Base-by-base conservation (phyloP, 2,329 filamentous ascomycete genomes). In the Penicillium polonicum region DNA sequence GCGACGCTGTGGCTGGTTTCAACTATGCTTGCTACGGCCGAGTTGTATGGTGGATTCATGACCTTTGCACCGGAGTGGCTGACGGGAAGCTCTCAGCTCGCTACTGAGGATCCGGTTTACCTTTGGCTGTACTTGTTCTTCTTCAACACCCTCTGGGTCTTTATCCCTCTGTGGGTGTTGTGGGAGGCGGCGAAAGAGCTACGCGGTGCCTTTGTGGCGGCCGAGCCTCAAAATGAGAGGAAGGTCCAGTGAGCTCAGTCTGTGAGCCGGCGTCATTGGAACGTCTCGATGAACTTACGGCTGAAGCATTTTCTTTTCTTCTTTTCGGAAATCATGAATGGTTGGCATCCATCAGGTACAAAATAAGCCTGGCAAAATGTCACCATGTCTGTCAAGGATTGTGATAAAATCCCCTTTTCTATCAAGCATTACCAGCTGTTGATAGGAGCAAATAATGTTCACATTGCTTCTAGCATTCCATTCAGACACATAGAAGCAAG, bases 41-140 rank as follows among this genome's bases (percentile, higher is more conserved):
- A 88, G 72, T 73, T 88, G 43, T 88, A 88, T 73, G 85, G 85
- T 6, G 78, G 75, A 1, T 87, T 82, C 69, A 87, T 87, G 84
- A 87, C 85, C 0, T 88, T 88, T 70, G 82, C 80, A 41, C 85
- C 85, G 35, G 85, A 88, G 69, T 88, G 85, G 85, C 70, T 88
- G 63, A 83, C 78, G 3, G 85, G 83, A 0, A 83, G 76, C 46
- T 74, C 80, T 17, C 83, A 83, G 65, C 72, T 88, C 55, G 81
- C 84, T 60, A 84, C 81, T 0, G 78, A 78, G 31, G 85, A 86
- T 60, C 83, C 80, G 62, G 84, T 88, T 71, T 87, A 85, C 66
- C 69, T 84, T 69, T 87, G 84, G 83, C 72, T 88, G 12, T 88
- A 88, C 65, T 71, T 88, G 61, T 72, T 82, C 58, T 86, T 87